Evolutionary conservation across 257 asterid genomes (phyloP).

Genomic region (Solanum pinnatisectum): DNA sequence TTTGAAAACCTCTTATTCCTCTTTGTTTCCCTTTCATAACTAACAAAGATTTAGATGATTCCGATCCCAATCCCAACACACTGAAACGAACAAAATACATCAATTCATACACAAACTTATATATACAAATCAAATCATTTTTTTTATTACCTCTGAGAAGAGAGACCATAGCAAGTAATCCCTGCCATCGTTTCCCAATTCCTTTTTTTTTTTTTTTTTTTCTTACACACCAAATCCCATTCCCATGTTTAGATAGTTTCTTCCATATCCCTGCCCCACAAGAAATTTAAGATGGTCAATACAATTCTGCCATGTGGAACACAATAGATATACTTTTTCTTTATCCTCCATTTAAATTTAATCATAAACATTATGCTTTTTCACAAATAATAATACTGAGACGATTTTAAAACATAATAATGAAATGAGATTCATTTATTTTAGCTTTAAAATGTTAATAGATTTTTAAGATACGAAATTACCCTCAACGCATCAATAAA

Average conservation of each 20-base stretch:
- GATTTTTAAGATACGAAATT: neutral
- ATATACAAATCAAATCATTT: too few relatives aligned
- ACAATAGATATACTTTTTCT: neutral
- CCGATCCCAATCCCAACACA: conserved; percentile 21
- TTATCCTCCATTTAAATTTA: neutral
- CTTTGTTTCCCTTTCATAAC: conserved; percentile 25
- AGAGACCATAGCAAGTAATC: conserved; percentile 46
- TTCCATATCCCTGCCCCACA: neutral
- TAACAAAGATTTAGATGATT: conserved; percentile 11
- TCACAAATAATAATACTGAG: neutral
- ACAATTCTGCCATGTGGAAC: neutral
- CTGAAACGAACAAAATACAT: conserved; percentile 18
- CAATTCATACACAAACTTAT: neutral
- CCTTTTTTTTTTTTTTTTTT: neutral
- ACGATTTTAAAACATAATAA: too few relatives aligned
- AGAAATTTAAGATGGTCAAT: neutral
- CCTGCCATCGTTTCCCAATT: conserved; percentile 39
- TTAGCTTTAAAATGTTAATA: neutral
- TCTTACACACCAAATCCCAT: neutral
- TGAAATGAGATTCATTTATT: neutral
- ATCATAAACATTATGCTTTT: neutral
- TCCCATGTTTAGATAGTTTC: neutral
- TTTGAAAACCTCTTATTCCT: conserved; percentile 14
- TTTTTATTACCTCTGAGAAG: conserved; percentile 19
- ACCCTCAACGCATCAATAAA: neutral